phyloP scores from a whole-genome alignment of 495 filamentous ascomycete species.

The Schizothecium vesticola region DNA sequence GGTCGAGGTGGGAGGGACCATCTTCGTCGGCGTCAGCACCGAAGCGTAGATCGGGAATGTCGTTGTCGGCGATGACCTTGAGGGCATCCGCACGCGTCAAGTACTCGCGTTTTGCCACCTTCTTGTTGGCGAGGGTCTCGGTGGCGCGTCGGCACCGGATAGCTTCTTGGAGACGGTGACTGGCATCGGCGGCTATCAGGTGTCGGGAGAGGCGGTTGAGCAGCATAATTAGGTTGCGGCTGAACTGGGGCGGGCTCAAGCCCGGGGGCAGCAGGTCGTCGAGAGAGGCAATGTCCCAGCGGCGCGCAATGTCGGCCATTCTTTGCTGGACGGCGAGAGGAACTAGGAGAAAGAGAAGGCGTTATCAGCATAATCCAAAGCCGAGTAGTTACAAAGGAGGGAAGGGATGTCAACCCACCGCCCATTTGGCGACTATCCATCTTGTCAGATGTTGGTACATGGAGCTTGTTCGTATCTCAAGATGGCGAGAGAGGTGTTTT shows the following conservation, averaged over 20 bases:
- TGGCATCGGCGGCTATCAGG: background rate
- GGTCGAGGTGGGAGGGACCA: background rate
- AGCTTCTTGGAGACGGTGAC: background rate
- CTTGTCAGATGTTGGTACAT: too few relatives aligned
- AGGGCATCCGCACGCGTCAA: background rate
- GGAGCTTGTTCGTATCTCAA: too few relatives aligned
- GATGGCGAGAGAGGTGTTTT: too few relatives aligned
- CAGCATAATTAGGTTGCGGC: background rate
- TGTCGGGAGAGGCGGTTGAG: background rate
- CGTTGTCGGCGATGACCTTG: background rate
- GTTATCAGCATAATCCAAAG: background rate
- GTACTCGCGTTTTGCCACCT: background rate
- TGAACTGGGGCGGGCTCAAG: background rate
- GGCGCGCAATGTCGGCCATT: background rate
- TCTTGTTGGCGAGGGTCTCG: background rate
- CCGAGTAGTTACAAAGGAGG: too few relatives aligned
- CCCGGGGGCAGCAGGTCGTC: background rate
- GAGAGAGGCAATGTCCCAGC: background rate
- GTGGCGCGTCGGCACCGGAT: background rate
- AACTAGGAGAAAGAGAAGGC: background rate
- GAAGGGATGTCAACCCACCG: too few relatives aligned
- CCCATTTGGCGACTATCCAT: too few relatives aligned
- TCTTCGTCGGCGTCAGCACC: background rate
- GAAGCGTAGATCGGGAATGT: background rate
- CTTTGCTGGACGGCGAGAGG: background rate